Base-by-base conservation (phyloP, 805 yeast species). In the Candida cerambycidarum region DNA sequence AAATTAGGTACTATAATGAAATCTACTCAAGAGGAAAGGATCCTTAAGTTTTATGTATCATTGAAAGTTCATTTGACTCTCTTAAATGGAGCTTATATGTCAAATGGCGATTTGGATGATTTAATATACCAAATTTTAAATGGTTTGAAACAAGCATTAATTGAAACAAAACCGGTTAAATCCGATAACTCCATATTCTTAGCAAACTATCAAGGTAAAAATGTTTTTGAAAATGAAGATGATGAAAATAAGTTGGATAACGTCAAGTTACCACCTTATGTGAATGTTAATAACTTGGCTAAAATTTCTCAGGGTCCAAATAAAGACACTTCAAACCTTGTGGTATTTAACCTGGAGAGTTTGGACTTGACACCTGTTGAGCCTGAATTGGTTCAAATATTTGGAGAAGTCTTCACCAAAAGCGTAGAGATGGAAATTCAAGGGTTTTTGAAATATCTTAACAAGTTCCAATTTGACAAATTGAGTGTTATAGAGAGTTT, bases 201-300 rank as follows among this genome's bases (percentile, higher is more conserved):
- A 10, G 32, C 32, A 13, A 27, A 36, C 5, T 45, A 48, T 32
- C 42, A 32, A 18, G 48, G 43, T 13, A 21, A 19, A 14, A 27
- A 43, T 28, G 42, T 24, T 3, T 38, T 33, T 13, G 39, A 40
- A 14, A 28, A 23, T n/a, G 39, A 42, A 18, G 38, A 39, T 10
- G 34, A 37, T 8, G 47, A 44, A 1, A 65, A 65, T 39, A 53
- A 51, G 18, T 46, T 66, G 5, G 73, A 69, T 38, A 52, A 62
- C 16, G 58, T 70, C 14, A 61, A 63, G 33, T 53, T 70, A 16
- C 75, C 75, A 1, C 60, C 67, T 3, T 56, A 59, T 33, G 63
- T 70, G 12, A 59, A 70, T 45, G 67, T 68, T 2, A 54, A 46
- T 12, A 60, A 58, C 18, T 48, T 70, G 7, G 48, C 57, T 1